Evolutionary conservation across 345 rosid genomes (phyloP).

Genomic region (Lenwebbia sp.): DNA sequence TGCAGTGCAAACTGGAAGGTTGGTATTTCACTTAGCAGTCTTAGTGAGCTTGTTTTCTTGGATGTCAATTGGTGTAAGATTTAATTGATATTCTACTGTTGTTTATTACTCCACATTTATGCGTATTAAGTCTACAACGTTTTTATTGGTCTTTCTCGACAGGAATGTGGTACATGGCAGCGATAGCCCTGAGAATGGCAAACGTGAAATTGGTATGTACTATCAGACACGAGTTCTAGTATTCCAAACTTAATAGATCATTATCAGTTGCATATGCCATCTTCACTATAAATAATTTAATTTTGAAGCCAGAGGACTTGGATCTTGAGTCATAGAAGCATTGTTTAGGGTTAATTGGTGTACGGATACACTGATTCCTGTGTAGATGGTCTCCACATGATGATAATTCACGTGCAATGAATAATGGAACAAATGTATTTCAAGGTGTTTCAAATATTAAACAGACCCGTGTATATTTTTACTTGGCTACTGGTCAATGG

Average conservation of each 20-base stretch:
- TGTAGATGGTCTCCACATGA: neutral
- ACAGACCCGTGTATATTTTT: neutral
- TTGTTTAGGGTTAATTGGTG: neutral
- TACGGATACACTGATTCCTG: neutral
- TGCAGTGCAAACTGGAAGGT: slow-evolving; percentile 99
- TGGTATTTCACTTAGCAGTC: slow-evolving; percentile 1
- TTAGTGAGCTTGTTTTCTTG: neutral
- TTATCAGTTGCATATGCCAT: neutral
- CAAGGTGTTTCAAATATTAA: neutral
- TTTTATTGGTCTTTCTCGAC: slow-evolving; percentile 13
- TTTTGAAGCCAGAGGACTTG: neutral
- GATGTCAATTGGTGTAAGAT: neutral
- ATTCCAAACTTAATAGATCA: neutral
- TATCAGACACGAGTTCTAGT: neutral
- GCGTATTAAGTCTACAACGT: neutral
- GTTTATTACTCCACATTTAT: neutral
- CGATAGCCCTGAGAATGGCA: slow-evolving; percentile 93
- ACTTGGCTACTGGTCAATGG: neutral
- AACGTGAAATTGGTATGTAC: slow-evolving; percentile 72
- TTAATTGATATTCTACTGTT: neutral
- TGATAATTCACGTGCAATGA: neutral
- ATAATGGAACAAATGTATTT: neutral
- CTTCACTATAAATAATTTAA: neutral
- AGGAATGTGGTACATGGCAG: slow-evolving; percentile 97
- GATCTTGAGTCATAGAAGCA: neutral